phyloP scores from a whole-genome alignment of 345 rosid species.

The Erysimum cheiranthoides region DNA sequence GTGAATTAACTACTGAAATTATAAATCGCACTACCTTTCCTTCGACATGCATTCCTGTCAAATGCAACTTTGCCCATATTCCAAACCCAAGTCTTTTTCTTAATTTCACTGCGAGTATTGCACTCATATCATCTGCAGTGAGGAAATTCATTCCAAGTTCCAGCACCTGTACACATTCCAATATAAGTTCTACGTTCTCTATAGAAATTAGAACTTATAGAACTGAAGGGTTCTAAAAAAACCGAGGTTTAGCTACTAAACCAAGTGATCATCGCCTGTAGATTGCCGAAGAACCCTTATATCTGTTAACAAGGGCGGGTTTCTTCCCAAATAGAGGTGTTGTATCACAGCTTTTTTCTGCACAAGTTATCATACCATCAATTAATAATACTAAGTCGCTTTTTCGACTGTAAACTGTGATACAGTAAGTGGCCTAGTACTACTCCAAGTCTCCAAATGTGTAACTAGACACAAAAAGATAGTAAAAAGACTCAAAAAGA shows the following conservation, averaged over 20 bases:
- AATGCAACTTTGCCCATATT: slow-evolving; percentile 87
- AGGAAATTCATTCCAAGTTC: slow-evolving; percentile 92
- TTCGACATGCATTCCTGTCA: slow-evolving; percentile 95
- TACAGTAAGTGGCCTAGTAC: slow-evolving; percentile 16
- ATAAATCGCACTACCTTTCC: slow-evolving; percentile 76
- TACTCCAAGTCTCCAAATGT: not conserved
- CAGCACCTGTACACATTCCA: slow-evolving; percentile 63
- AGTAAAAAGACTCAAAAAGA: not conserved
- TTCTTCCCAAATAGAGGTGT: slow-evolving; percentile 88
- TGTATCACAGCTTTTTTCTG: slow-evolving; percentile 83
- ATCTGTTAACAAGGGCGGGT: slow-evolving; percentile 82
- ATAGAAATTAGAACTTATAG: not conserved
- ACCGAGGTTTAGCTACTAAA: slow-evolving; percentile 35
- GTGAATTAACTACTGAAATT: not conserved
- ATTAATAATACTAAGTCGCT: not conserved
- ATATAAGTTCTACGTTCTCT: slow-evolving; percentile 21
- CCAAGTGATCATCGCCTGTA: slow-evolving; percentile 89
- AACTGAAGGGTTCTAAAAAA: not conserved
- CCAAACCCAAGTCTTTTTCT: slow-evolving; percentile 93
- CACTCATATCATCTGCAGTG: slow-evolving; percentile 94
- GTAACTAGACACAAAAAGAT: not conserved
- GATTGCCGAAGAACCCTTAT: slow-evolving; percentile 71
- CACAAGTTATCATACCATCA: slow-evolving; percentile 32
- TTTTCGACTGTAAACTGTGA: slow-evolving; percentile 13
- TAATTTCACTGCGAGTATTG: slow-evolving; percentile 84